Conservation (phyloP, 345 rosid genomes). For the Eucalyptus marginata region DNA sequence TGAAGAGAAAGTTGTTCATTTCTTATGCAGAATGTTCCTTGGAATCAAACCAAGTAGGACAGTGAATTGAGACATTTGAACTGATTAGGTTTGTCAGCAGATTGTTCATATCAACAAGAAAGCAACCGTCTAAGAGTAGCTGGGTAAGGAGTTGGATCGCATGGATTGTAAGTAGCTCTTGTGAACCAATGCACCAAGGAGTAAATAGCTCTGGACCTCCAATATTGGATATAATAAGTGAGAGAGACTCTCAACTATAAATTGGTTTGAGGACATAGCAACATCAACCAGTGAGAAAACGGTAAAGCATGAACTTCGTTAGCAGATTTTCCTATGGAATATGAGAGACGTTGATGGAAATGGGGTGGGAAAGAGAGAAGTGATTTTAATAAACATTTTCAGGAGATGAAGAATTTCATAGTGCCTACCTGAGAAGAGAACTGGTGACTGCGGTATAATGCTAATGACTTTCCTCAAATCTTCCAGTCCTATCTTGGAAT, state of each 20-base stretch:
- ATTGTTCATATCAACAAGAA: neutral
- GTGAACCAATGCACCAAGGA: neutral
- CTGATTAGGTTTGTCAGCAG: neutral
- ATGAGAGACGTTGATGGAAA: neutral
- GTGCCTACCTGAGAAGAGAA: conserved; percentile 69
- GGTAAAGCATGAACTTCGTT: neutral
- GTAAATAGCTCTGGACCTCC: neutral
- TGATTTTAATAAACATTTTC: neutral
- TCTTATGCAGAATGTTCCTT: neutral
- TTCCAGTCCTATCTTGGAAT: conserved; percentile 51
- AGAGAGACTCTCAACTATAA: neutral
- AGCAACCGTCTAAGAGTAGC: neutral
- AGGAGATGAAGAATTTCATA: neutral
- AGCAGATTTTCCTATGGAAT: neutral
- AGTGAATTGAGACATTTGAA: neutral
- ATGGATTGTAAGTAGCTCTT: neutral
- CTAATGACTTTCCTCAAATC: conserved; percentile 76
- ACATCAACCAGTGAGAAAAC: neutral
- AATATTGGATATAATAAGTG: neutral
- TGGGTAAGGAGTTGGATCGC: neutral
- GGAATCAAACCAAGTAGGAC: neutral
- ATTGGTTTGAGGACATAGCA: neutral
- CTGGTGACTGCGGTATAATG: conserved; percentile 88
- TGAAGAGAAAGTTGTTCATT: fast-evolving
- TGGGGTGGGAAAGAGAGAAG: neutral